These are phyloP conservation scores for Gossypium stocksii DNA, from an alignment of 345 rosid species.

Conservation along the genomic window DNA sequence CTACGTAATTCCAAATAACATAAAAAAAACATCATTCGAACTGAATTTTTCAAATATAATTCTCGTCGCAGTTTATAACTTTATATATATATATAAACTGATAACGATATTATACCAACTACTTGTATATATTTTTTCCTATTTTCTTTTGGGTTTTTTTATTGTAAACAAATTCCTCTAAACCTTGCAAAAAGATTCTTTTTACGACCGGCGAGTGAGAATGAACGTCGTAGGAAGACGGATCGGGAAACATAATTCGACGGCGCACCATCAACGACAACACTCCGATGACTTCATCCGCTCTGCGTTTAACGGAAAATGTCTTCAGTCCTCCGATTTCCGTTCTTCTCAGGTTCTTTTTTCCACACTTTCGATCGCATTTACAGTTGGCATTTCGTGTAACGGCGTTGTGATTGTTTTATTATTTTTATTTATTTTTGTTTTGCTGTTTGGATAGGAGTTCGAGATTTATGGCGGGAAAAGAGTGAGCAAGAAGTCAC, in stretches of 20 bases:
- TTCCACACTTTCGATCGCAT: neutral
- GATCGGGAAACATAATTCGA: slow-evolving; percentile 37
- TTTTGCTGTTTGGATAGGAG: slow-evolving; percentile 24
- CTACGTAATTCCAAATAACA: neutral
- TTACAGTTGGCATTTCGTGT: neutral
- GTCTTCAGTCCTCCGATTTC: slow-evolving; percentile 34
- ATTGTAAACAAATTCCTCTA: neutral
- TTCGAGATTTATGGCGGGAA: slow-evolving; percentile 23
- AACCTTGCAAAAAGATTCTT: neutral
- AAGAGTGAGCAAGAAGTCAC: slow-evolving; percentile 27
- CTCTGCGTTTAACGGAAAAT: slow-evolving; percentile 26
- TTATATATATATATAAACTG: neutral
- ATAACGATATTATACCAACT: neutral
- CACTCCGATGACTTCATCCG: slow-evolving; percentile 46
- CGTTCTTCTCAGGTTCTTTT: slow-evolving; percentile 24
- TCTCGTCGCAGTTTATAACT: neutral
- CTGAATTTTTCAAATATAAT: neutral
- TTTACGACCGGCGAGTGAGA: neutral
- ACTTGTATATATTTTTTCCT: neutral
- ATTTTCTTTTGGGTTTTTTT: neutral
- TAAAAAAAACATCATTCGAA: neutral
- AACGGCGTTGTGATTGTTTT: neutral
- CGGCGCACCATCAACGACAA: slow-evolving; percentile 44
- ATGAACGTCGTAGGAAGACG: slow-evolving; percentile 41
- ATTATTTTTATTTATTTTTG: neutral